Base-by-base conservation (phyloP, 129 eudicot genomes). In the Cynara cardunculus region DNA sequence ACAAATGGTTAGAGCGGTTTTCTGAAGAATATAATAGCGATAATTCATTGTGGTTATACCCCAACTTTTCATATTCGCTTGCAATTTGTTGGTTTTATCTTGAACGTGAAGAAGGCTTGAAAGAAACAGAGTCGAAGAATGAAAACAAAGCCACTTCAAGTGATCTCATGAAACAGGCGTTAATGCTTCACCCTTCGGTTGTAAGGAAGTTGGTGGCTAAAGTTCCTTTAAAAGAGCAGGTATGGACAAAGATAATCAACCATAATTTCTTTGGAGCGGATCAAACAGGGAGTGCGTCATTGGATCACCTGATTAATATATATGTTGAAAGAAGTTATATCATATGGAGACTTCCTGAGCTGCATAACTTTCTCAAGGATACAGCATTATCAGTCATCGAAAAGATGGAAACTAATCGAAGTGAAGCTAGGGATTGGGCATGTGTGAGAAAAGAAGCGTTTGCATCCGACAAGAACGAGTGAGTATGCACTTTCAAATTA, bases 401-500 rank as follows among this genome's bases (percentile, higher is more conserved):
- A 37, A 85, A 77, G 4, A 72, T 90, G 81, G 87, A 89, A 78
- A 82, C 72, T 69, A 83, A 53, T 30, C 70, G 41, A 81, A 86
- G 83, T 76, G 93, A 90, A 72, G 97, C 93, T 26, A 80, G 35
- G 79, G 92, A 91, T 76, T 95, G 93, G 99, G 88, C 89, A 30
- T 95, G 99, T 71, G 93, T 92, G 68, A 92, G 99, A 83, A 87
- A 89, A 88, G 99, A 92, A 85, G 93, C 97, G n/a, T 95, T 95
- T 74, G 82, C 97, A 37, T 89, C 95, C 12, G 88, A 92, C 26
- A 90, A 88, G 80, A 95, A 95, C 82, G 97, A 95, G 99, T 92
- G 74, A 90, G 98, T 77, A 49, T 28, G 11, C 67, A 0, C 19
- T 80, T 72, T 19, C 10, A 27, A 22, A 2, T 6, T 64, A 19